Base-by-base conservation (phyloP, 2,329 filamentous ascomycete genomes). In the Mycosphaerelloides madeirae region DNA sequence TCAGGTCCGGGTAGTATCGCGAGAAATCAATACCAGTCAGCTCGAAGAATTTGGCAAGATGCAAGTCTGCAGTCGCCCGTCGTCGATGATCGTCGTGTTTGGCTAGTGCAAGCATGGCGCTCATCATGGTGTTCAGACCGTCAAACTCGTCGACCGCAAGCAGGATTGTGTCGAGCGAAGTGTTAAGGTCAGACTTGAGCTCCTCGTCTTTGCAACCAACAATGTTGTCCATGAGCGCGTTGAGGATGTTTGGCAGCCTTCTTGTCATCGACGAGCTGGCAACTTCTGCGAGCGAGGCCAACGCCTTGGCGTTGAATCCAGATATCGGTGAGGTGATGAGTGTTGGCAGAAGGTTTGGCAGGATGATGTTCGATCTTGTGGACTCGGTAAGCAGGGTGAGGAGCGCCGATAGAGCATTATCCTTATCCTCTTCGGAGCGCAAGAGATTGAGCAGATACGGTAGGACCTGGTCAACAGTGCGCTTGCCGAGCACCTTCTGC, bases 141-240 rank as follows among this genome's bases (percentile, higher is more conserved):
- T 98, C 93, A 57, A 82, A 95, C 65, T 97, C 93, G 65, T 98
- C 93, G 48, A 97, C 89, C 15, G 90, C 95, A 39, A 91, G 73
- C 47, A 98, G 77, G 5, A 98, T 87, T 0, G 86, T 87, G 64
- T 96, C 87, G 59, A 98, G 93, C 0, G 93, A 85, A 38, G 73
- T 71, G 55, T 86, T 80, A 9, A 98, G 76, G 50, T 97, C 90
- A 32, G 68, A 68, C 19, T 76, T 79, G 29, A 95, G 80, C 3
- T 76, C 74, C n/a, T 86, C 84, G 44, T 96, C 87, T 52, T 82
- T 81, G 63, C 79, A 81, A 43, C 78, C 76, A 48, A 97, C 81
- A 39, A 95, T 87, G 55, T 89, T 94, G 65, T 97, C 90, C 83
- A 97, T 88, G 35, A 98, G 78, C 2, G 88, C 84, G 65, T 95